Evolutionary conservation across 306 rosid genomes (phyloP).

Genomic region (Lagenaria siceraria): DNA sequence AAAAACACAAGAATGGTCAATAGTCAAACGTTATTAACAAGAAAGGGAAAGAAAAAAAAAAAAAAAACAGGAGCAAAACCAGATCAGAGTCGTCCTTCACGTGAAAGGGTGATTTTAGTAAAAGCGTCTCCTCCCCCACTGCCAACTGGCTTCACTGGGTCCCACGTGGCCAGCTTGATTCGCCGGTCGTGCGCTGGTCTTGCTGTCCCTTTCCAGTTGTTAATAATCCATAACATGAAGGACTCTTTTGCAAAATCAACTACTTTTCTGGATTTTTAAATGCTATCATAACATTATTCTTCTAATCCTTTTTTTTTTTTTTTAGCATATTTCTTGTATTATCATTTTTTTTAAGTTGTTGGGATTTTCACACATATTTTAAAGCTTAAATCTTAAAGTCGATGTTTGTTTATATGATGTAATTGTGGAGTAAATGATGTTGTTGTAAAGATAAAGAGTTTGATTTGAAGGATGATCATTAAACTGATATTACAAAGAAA

Average conservation of each 20-base stretch:
- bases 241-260: neutral
- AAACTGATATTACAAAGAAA: slow-evolving; percentile 10
- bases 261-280: neutral
- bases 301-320: no score
- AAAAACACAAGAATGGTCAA: neutral
- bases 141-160: slow-evolving; percentile 1
- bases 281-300: no score
- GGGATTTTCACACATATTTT: no score
- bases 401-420: no score
- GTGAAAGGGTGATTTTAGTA: neutral
- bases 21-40: slow-evolving; percentile 4
- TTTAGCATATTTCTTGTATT: no score
- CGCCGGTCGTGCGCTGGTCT: neutral
- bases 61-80: neutral
- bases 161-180: slow-evolving; percentile 6
- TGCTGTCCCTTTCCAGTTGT: neutral
- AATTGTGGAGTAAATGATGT: neutral
- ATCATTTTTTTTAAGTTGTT: no score
- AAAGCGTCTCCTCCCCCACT: neutral
- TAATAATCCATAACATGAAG: neutral
- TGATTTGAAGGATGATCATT: neutral
- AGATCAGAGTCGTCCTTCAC: neutral
- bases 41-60: neutral
- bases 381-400: no score
- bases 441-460: no score